phyloP scores from a whole-genome alignment of 1,284 basidiomycete genomes.

The Malassezia psittaci region DNA sequence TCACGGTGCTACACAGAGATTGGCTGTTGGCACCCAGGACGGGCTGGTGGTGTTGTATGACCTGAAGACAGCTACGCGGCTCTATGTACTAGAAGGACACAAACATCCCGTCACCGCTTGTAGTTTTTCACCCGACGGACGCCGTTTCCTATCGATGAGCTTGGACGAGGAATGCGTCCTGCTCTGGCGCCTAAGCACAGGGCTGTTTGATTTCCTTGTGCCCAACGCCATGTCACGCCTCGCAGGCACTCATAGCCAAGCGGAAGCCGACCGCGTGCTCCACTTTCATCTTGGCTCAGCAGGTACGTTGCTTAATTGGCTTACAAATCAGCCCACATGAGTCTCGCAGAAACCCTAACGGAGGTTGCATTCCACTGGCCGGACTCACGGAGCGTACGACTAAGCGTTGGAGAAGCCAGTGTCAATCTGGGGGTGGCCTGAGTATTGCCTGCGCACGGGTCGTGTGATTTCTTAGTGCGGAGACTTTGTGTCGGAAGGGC shows the following conservation, averaged over 20 bases:
- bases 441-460: background rate
- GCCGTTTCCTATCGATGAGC: constrained; percentile 75
- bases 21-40: constrained; percentile 87
- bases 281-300: constrained; percentile 30
- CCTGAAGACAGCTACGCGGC: constrained; percentile 81
- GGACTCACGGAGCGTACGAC: constrained; percentile 26
- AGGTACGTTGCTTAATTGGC: background rate
- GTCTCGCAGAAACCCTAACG: constrained; percentile 1
- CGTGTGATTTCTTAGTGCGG: too few species aligned
- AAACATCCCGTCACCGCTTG: constrained; percentile 20
- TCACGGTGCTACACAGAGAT: constrained; percentile 68
- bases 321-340: constrained; percentile 3
- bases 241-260: constrained; percentile 56
- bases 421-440: constrained; percentile 31
- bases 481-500: too few species aligned
- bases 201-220: constrained; percentile 70
- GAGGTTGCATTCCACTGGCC: constrained; percentile 33
- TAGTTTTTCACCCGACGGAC: constrained; percentile 77
- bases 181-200: constrained; percentile 49
- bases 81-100: constrained; percentile 89
- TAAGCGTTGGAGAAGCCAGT: constrained; percentile 32
- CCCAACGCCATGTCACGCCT: constrained; percentile 86
- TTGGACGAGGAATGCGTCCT: constrained; percentile 60
- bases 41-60: constrained; percentile 80
- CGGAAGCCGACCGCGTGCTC: constrained; percentile 42